Conservation (phyloP, 2,329 filamentous ascomycete genomes). For the Sporothrix pallida region DNA sequence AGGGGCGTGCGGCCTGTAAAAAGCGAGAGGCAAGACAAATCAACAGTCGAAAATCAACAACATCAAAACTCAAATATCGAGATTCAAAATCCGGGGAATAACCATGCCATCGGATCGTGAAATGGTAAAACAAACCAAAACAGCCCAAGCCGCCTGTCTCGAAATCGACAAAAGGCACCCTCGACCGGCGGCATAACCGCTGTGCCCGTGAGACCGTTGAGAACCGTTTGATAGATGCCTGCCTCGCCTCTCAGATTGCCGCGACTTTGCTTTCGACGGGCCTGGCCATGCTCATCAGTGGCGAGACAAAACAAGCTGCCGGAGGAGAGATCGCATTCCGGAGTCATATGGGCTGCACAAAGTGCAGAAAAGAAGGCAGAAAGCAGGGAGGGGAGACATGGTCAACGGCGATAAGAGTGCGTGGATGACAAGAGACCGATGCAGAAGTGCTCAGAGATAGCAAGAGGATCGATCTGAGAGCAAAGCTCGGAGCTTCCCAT, state of each 20-base stretch:
- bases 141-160: background rate
- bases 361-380: too few species aligned
- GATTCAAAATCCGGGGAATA: background rate
- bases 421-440: slow-evolving; percentile 1
- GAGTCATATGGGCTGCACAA: background rate
- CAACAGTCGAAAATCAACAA: background rate
- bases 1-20: slow-evolving; percentile 22
- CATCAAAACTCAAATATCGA: background rate
- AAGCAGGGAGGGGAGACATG: too few species aligned
- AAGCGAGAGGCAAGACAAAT: background rate
- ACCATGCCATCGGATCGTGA: background rate
- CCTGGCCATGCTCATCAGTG: slow-evolving; percentile 8
- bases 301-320: slow-evolving; percentile 9
- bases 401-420: background rate
- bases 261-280: background rate
- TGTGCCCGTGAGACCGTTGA: background rate
- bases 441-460: background rate
- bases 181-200: background rate
- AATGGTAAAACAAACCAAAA: background rate
- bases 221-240: background rate
- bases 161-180: background rate
- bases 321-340: background rate
- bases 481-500: background rate
- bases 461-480: background rate
- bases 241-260: background rate